Evolutionary conservation across 495 filamentous ascomycete species (phyloP).

Genomic region (Cudoniella acicularis): DNA sequence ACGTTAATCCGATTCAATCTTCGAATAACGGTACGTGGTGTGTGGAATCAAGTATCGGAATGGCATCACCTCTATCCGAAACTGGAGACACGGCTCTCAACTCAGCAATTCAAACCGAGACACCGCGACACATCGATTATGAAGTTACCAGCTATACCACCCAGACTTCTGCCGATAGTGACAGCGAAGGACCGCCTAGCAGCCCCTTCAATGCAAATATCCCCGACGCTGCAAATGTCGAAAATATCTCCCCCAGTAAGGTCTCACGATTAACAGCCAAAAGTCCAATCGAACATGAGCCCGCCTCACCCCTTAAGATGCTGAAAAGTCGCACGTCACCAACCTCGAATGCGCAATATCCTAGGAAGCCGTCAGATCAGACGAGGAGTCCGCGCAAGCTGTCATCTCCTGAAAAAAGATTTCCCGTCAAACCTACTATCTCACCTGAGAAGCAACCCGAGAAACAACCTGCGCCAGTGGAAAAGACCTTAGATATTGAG

Average conservation of each 20-base stretch:
- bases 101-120: background rate
- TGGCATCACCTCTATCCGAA: constrained; percentile 18
- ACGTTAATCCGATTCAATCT: background rate
- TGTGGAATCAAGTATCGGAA: constrained; percentile 16
- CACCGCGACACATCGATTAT: constrained; percentile 6
- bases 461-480: constrained; percentile 10
- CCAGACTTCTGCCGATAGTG: constrained; percentile 4
- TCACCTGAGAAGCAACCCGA: constrained; percentile 19
- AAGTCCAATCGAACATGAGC: constrained; percentile 19
- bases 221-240: constrained; percentile 22
- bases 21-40: constrained; percentile 1
- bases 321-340: constrained; percentile 26
- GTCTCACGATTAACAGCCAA: constrained; percentile 10
- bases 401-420: constrained; percentile 46
- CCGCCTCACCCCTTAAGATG: constrained; percentile 22
- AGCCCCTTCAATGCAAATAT: constrained; percentile 32
- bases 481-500: constrained; percentile 24
- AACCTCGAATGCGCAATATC: constrained; percentile 20
- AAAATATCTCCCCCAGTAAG: constrained; percentile 36
- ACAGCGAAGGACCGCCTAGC: constrained; percentile 26
- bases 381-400: constrained; percentile 42
- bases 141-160: constrained; percentile 16
- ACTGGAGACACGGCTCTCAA: constrained; percentile 14
- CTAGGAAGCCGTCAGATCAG: constrained; percentile 21
- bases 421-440: constrained; percentile 46